A percentile compares a stretch with the other conserved stretches of the same genome.
Conservation (phyloP, 129 eudicot genomes). For the Tagetes erecta region DNA sequence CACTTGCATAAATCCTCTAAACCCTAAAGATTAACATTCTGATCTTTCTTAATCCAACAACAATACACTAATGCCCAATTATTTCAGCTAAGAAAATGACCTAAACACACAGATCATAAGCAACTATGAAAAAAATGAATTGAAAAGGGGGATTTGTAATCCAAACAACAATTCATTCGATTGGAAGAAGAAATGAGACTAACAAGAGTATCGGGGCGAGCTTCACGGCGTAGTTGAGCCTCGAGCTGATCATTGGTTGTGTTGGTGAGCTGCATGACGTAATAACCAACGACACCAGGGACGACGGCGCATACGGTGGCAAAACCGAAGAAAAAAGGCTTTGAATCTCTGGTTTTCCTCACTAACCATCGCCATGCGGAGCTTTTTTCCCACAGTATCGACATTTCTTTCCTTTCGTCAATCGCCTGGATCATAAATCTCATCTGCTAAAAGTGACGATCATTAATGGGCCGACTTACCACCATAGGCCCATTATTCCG, state of each 20-base stretch:
- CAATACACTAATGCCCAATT: neutral
- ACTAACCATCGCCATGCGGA: constrained; percentile 80
- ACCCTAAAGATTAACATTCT: neutral
- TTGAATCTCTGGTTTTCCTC: constrained; percentile 64
- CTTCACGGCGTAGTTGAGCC: constrained; percentile 66
- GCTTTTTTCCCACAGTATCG: constrained; percentile 62
- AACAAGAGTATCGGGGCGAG: constrained; percentile 73
- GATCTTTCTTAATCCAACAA: no score
- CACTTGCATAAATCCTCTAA: neutral
- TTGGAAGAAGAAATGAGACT: neutral
- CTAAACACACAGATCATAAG: neutral
- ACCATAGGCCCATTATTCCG: neutral
- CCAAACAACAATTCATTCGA: neutral
- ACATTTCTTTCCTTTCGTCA: constrained; percentile 35
- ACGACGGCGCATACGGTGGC: constrained; percentile 81
- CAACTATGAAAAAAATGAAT: neutral
- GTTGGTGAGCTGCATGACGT: constrained; percentile 76
- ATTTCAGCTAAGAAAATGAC: neutral
- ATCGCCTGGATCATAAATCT: neutral
- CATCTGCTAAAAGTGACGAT: neutral
- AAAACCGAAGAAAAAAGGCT: constrained; percentile 79
- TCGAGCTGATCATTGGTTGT: constrained; percentile 56
- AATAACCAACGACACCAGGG: constrained; percentile 74
- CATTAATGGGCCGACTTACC: neutral
- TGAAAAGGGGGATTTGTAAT: neutral